These are phyloP conservation scores for Lachnellula willkommii DNA, from an alignment of 2,329 filamentous ascomycete species.

Conservation along the genomic window DNA sequence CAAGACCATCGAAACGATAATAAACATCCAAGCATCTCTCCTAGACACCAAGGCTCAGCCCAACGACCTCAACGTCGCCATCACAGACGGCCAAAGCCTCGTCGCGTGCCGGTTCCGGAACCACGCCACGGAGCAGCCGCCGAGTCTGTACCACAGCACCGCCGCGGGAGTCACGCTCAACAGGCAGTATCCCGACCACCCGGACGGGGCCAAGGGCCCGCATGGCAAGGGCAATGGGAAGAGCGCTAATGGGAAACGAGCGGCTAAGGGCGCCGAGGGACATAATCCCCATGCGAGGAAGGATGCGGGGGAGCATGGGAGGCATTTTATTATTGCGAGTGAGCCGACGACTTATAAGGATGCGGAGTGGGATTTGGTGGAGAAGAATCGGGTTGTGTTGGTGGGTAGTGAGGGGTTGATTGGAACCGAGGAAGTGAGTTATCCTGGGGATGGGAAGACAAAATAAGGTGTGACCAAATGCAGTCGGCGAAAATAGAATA, in stretches of 20 bases:
- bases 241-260: conserved; percentile 5
- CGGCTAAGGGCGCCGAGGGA: conserved; percentile 22
- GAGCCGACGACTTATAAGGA: conserved; percentile 50
- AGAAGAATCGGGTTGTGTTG: conserved; percentile 35
- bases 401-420: conserved; percentile 6
- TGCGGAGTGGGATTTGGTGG: conserved; percentile 46
- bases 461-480: neutral
- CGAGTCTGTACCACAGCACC: conserved; percentile 45
- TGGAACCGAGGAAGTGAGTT: conserved; percentile 8
- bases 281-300: conserved; percentile 27
- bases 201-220: conserved; percentile 35
- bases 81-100: conserved; percentile 45
- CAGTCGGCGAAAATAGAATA: too few species aligned
- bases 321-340: conserved; percentile 48
- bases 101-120: conserved; percentile 49
- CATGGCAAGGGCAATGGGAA: conserved; percentile 23
- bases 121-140: conserved; percentile 45
- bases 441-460: neutral
- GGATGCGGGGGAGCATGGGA: conserved; percentile 39
- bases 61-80: conserved; percentile 48
- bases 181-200: conserved; percentile 45
- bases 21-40: conserved; percentile 39
- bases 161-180: conserved; percentile 48
- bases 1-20: conserved; percentile 38
- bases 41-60: conserved; percentile 38